Percentiles rank a stretch among this genome's conserved stretches.
Evolutionary conservation across 2,329 filamentous ascomycete species (phyloP).

Genomic region (Xylariaceae sp.): DNA sequence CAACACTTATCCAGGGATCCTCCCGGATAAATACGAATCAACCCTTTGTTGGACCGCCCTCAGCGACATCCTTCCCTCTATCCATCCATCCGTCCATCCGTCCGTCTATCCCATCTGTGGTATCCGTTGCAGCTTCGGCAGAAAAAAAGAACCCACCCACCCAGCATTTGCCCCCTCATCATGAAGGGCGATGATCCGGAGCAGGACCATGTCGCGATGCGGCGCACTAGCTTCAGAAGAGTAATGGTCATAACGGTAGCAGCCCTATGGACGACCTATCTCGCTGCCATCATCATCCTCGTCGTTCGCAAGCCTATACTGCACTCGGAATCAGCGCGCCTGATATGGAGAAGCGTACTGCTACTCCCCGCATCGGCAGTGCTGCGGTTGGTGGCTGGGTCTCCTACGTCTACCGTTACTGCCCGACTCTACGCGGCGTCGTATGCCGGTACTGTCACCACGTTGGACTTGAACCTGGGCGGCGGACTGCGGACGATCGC

Average conservation of each 20-base stretch:
- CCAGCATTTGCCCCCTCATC: constrained; percentile 7
- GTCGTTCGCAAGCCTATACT: background rate
- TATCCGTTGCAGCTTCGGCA: background rate
- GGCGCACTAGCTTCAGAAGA: constrained; percentile 12
- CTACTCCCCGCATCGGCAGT: constrained; percentile 21
- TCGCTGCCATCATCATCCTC: constrained; percentile 8
- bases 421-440: constrained; percentile 44
- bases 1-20: background rate
- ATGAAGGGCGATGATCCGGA: constrained; percentile 5
- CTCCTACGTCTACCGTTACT: constrained; percentile 32
- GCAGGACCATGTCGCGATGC: background rate
- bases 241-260: constrained; percentile 1
- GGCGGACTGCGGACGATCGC: constrained; percentile 38
- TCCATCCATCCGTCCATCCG: too few species aligned
- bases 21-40: constrained; percentile 17
- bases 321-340: background rate
- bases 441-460: constrained; percentile 44
- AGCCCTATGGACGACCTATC: constrained; percentile 10
- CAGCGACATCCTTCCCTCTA: too few species aligned
- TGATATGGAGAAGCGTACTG: constrained; percentile 26
- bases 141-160: background rate
- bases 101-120: too few species aligned
- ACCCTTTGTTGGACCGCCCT: background rate
- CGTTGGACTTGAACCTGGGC: constrained; percentile 38
- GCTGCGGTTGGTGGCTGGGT: constrained; percentile 26